Percentiles rank a stretch among this genome's conserved stretches.
These are phyloP conservation scores for Benincasa hispida DNA, from an alignment of 306 rosid species.

Conservation along the genomic window DNA sequence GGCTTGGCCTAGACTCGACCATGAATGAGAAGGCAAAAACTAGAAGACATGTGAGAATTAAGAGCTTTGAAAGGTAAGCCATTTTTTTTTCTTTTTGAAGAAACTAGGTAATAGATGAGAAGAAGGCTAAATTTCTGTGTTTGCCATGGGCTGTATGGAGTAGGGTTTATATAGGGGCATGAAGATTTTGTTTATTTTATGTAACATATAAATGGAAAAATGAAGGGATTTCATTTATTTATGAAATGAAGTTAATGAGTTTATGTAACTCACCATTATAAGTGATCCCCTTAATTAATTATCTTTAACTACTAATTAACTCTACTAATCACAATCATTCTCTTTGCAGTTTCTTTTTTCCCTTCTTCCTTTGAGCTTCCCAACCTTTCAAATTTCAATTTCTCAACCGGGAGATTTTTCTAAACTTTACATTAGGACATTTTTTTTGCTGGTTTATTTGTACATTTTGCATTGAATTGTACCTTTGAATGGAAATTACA, in stretches of 20 bases:
- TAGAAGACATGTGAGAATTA: slow-evolving; percentile 7
- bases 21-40: not conserved
- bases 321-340: not conserved
- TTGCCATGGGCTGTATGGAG: not conserved
- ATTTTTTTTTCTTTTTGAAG: not conserved
- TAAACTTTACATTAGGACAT: not conserved
- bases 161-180: not conserved
- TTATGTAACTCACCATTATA: not conserved
- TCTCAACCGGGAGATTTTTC: not conserved
- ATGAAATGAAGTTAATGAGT: not conserved
- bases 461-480: not conserved
- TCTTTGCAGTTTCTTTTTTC: not conserved
- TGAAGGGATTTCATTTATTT: not conserved
- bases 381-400: not conserved
- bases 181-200: not conserved
- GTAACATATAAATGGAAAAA: not conserved
- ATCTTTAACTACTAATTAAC: not conserved
- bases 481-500: not conserved
- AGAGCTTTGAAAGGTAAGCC: slow-evolving; percentile 10
- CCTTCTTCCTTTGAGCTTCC: not conserved
- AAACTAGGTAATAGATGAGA: not conserved
- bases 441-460: not conserved
- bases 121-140: not conserved
- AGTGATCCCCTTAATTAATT: not conserved
- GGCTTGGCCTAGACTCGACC: slow-evolving; percentile 15